A percentile compares a stretch with the other conserved stretches of the same genome.
Evolutionary conservation across 2,329 filamentous ascomycete species (phyloP).

Genomic region (Bimuria novae-zelandiae): DNA sequence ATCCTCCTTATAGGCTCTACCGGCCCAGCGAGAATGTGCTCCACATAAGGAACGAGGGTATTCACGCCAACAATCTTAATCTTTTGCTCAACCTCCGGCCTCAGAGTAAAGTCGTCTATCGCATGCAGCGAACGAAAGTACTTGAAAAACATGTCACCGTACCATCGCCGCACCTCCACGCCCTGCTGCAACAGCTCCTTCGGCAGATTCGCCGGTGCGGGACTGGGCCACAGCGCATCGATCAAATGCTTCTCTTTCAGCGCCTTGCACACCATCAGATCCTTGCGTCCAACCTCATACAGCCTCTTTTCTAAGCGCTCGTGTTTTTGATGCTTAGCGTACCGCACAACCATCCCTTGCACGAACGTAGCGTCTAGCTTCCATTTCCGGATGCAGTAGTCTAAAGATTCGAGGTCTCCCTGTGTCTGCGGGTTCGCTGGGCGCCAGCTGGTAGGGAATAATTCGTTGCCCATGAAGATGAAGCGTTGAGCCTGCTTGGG

Average conservation of each 20-base stretch:
- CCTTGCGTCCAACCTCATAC: slow-evolving; percentile 37
- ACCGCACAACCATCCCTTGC: slow-evolving; percentile 38
- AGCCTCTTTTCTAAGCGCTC: slow-evolving; percentile 45
- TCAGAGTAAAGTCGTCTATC: slow-evolving; percentile 36
- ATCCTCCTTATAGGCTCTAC: slow-evolving; percentile 44
- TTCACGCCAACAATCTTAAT: slow-evolving; percentile 38
- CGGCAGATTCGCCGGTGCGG: slow-evolving; percentile 31
- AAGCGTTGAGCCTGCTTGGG: slow-evolving; percentile 37
- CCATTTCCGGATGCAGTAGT: slow-evolving; percentile 38
- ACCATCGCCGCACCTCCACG: slow-evolving; percentile 41
- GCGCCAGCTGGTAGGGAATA: slow-evolving; percentile 31
- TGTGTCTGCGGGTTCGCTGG: slow-evolving; percentile 45
- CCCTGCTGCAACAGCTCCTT: slow-evolving; percentile 39
- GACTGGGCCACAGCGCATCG: slow-evolving; percentile 42
- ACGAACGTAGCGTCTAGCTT: slow-evolving; percentile 40
- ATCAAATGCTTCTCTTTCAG: slow-evolving; percentile 46
- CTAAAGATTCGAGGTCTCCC: slow-evolving; percentile 41
- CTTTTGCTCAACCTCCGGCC: slow-evolving; percentile 36
- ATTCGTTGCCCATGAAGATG: slow-evolving; percentile 41
- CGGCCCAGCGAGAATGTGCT: slow-evolving; percentile 39
- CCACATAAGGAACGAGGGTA: slow-evolving; percentile 42
- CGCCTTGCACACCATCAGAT: slow-evolving; percentile 45
- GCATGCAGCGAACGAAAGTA: slow-evolving; percentile 40
- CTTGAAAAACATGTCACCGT: slow-evolving; percentile 46
- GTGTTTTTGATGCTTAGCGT: slow-evolving; percentile 41